Percentiles rank a stretch among this genome's conserved stretches.
phyloP scores from a whole-genome alignment of 2,329 filamentous ascomycete genomes.

The Tricladium varicosporioides region DNA sequence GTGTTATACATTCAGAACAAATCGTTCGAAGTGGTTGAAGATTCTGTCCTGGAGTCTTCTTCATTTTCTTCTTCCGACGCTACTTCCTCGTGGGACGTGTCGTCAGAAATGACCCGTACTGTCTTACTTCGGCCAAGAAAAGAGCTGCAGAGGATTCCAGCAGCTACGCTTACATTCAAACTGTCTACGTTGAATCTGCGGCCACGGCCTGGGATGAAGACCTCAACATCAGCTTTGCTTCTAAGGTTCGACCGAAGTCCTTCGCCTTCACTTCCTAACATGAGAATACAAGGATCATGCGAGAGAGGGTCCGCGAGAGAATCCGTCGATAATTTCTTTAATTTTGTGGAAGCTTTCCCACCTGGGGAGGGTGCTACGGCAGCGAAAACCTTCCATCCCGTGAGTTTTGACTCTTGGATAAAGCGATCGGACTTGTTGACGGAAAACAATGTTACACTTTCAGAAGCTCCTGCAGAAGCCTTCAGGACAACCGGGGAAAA shows the following conservation, averaged over 20 bases:
- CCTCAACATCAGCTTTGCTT: slow-evolving; percentile 61
- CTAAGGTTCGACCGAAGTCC: slow-evolving; percentile 67
- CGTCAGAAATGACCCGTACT: background rate
- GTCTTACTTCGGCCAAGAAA: slow-evolving; percentile 49
- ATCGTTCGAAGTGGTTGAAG: background rate
- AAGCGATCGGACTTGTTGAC: slow-evolving; percentile 68
- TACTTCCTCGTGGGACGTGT: background rate
- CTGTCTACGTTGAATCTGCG: slow-evolving; percentile 70
- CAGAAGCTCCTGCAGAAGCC: slow-evolving; percentile 82
- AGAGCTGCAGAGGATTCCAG: slow-evolving; percentile 69
- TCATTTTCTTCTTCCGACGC: background rate
- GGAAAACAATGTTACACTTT: slow-evolving; percentile 72
- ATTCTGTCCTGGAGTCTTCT: background rate
- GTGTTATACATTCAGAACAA: slow-evolving; percentile 5
- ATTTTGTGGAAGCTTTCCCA: slow-evolving; percentile 28
- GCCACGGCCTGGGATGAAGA: slow-evolving; percentile 57
- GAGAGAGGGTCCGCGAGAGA: slow-evolving; percentile 55
- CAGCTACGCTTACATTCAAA: slow-evolving; percentile 89
- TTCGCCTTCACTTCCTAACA: slow-evolving; percentile 79
- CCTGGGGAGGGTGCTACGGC: slow-evolving; percentile 56
- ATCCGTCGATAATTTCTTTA: slow-evolving; percentile 43
- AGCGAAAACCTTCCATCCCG: slow-evolving; percentile 83
- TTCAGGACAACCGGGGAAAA: slow-evolving; percentile 79
- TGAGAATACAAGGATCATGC: slow-evolving; percentile 68
- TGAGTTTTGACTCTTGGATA: slow-evolving; percentile 61